These are phyloP conservation scores for Backusella macrospora DNA, from an alignment of 192 early-diverging fungal species.

Conservation along the genomic window DNA sequence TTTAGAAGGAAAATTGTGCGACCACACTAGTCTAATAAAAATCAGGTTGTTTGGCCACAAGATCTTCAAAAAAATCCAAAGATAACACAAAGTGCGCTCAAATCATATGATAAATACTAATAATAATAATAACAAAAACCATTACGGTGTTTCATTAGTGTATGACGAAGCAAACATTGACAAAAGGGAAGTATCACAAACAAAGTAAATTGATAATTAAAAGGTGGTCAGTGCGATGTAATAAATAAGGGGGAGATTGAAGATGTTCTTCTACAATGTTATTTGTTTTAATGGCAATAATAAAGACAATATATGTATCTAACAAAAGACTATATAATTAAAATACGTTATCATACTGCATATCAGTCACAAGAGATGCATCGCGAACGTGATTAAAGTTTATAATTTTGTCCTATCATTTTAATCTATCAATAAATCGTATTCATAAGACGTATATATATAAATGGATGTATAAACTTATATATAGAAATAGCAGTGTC, in stretches of 20 bases:
- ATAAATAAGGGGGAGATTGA: background rate
- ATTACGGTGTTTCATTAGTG: background rate
- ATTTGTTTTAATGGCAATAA: too few species aligned
- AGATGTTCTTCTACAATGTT: background rate
- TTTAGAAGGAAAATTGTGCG: background rate
- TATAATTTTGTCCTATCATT: too few species aligned
- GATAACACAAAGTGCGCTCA: background rate
- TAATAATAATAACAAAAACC: background rate
- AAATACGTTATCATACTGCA: too few species aligned
- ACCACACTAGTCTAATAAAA: background rate
- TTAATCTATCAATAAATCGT: too few species aligned
- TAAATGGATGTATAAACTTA: too few species aligned
- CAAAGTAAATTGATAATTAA: background rate
- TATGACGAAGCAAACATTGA: slow-evolving; percentile 2
- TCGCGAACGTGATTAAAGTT: too few species aligned
- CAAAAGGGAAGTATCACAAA: slow-evolving; percentile 7
- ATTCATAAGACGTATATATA: too few species aligned
- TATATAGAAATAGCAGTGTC: too few species aligned
- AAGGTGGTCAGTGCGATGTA: slow-evolving; percentile 18
- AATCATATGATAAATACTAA: background rate
- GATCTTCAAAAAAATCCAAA: background rate
- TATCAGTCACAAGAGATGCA: too few species aligned
- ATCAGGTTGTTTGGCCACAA: background rate
- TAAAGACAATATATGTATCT: too few species aligned
- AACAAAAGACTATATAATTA: too few species aligned